These are phyloP conservation scores for Discostella pseudostelligera DNA, from an alignment of 108 stramenopile species.

Conservation along the genomic window DNA sequence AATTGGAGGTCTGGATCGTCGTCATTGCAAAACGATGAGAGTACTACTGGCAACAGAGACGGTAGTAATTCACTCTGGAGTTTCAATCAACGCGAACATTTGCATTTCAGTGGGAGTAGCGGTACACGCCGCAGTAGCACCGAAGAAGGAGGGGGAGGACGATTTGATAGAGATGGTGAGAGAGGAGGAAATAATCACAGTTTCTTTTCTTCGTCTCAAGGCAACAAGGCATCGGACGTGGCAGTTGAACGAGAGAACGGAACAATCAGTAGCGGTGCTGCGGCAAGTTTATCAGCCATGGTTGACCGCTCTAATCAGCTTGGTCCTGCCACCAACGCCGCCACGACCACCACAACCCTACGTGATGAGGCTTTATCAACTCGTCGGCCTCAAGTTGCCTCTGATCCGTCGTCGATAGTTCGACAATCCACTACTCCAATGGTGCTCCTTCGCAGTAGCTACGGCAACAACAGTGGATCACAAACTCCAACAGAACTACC, in stretches of 20 bases:
- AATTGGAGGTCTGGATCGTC: too few species aligned
- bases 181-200: neutral
- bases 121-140: neutral
- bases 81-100: neutral
- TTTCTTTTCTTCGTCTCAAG: neutral
- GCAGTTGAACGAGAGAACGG: neutral
- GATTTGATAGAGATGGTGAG: neutral
- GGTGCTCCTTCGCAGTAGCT: slow-evolving; percentile 19
- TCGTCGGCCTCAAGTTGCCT: neutral
- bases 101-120: neutral
- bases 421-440: slow-evolving; percentile 8
- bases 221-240: neutral
- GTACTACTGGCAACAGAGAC: neutral
- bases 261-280: neutral
- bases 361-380: neutral
- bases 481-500: too few species aligned
- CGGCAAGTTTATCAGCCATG: neutral
- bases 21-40: too few species aligned
- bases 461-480: neutral
- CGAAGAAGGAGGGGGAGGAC: neutral
- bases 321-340: neutral
- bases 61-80: neutral
- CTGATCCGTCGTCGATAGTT: neutral
- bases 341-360: too few species aligned
- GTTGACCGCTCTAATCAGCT: neutral